Evolutionary conservation across 345 rosid genomes (phyloP).

Genomic region (Theobroma cacao): DNA sequence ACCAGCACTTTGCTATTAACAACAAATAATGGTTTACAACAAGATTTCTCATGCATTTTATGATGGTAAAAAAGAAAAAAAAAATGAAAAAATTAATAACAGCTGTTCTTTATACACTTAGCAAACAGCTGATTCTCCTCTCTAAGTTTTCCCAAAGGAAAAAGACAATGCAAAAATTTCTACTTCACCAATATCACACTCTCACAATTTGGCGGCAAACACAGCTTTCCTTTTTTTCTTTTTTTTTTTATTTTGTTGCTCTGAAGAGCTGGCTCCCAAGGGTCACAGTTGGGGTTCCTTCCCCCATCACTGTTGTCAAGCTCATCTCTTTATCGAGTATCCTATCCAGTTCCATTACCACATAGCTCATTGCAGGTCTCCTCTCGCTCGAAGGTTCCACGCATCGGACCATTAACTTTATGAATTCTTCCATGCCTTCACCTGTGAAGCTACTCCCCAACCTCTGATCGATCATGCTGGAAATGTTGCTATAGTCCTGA

Average conservation of each 20-base stretch:
- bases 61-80: constrained; percentile 15
- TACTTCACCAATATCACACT: constrained; percentile 41
- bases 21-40: constrained; percentile 50
- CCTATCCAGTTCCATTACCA: constrained; percentile 73
- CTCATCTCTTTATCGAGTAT: constrained; percentile 76
- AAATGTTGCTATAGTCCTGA: constrained; percentile 45
- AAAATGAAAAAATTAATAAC: constrained; percentile 31
- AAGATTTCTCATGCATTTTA: constrained; percentile 40
- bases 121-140: constrained; percentile 68
- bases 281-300: constrained; percentile 74
- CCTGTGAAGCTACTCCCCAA: constrained; percentile 65
- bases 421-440: constrained; percentile 80
- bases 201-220: constrained; percentile 20
- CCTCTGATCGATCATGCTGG: constrained; percentile 61
- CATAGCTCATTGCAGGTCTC: constrained; percentile 68
- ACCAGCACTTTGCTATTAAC: constrained; percentile 39
- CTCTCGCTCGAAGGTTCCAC: constrained; percentile 74
- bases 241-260: constrained; percentile 38
- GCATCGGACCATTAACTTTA: constrained; percentile 53
- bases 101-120: constrained; percentile 79
- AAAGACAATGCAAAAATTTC: constrained; percentile 13
- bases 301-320: constrained; percentile 81
- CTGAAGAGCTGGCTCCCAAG: constrained; percentile 88
- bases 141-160: constrained; percentile 16
- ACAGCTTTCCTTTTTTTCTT: not conserved